Evolutionary conservation across 1,284 basidiomycete species (phyloP), one percentile per base, ranked within the genome.

Genomic region (Ganoderma leucocontextum): DNA sequence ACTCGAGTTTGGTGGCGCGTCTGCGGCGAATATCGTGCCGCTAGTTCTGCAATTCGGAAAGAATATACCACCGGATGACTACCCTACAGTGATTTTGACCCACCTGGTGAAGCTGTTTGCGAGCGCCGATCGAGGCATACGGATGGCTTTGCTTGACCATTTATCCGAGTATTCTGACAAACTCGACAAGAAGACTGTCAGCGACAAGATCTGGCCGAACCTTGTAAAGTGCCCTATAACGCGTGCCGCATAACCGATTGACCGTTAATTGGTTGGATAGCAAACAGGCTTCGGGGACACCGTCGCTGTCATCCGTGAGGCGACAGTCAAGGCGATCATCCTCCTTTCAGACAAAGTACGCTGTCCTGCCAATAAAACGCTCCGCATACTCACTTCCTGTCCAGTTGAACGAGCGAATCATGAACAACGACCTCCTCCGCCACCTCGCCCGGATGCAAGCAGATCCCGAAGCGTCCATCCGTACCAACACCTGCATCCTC

Each of bases 401-500:
- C 1, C 70, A 96, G 94, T 85, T 98, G 59, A 94, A 86, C 61
- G 96, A 98, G 73, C 91, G 97, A 0, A 91, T 98, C 53, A 86
- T 99, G 57, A 99, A 99, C 82, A 99, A 99, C 74, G 98, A 99
- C 70, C 89, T 99, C 38, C 87, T 99, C 1, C 92, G 97, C 4
- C 88, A 95, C 71, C 89, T 99, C 22, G 97, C 97, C 1, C 95
- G 95, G 75, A 94, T 95, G 81, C 98, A 99, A 82, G 90, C 88
- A 22, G 97, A 99, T 77, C 84, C 91, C 0, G 97, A 99, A 80
- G 89, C 97, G 0, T 97, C 96, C 1, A 98, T 99, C 75, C 90
- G 98, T 53, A 99, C 97, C 15, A 99, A 99, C 78, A 98, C 97
- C 0, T 99, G 96, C 77, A 98, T 99, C 73, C 88, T 99, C 4